A percentile compares a stretch with the other conserved stretches of the same genome.
phyloP scores from a whole-genome alignment of 768 basidiomycete genomes.

The Rhizopogon vinicolor region DNA sequence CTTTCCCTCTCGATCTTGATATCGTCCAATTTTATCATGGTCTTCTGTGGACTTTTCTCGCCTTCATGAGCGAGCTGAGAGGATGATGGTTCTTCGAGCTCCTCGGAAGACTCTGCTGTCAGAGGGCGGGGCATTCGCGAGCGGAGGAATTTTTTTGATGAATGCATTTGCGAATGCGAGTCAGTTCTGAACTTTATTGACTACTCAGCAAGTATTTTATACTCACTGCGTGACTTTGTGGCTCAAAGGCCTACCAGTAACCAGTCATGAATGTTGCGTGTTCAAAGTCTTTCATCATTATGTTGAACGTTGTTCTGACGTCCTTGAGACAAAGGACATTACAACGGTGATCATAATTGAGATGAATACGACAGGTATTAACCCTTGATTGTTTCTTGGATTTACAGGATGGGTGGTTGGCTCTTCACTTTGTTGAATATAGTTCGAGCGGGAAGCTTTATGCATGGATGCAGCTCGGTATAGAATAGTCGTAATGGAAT shows the following conservation, averaged over 20 bases:
- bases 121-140: slow-evolving; percentile 6
- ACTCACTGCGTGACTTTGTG: neutral
- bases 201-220: neutral
- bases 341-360: too few relatives aligned
- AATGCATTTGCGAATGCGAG: neutral
- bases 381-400: neutral
- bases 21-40: slow-evolving; percentile 4
- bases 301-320: neutral
- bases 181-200: neutral
- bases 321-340: neutral
- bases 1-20: slow-evolving; percentile 3
- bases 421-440: too few relatives aligned
- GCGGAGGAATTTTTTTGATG: neutral
- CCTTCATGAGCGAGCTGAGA: slow-evolving; percentile 10
- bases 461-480: too few relatives aligned
- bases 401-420: too few relatives aligned
- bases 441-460: too few relatives aligned
- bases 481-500: too few relatives aligned
- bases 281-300: neutral
- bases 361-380: neutral
- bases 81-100: slow-evolving; percentile 1
- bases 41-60: slow-evolving; percentile 1
- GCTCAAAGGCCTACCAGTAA: neutral
- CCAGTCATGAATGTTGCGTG: neutral
- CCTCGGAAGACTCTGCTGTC: slow-evolving; percentile 8